A percentile compares a stretch with the other conserved stretches of the same genome.
These are phyloP conservation scores for Globisporangium ultimum DNA, from an alignment of 352 stramenopile genomes.

Conservation along the genomic window DNA sequence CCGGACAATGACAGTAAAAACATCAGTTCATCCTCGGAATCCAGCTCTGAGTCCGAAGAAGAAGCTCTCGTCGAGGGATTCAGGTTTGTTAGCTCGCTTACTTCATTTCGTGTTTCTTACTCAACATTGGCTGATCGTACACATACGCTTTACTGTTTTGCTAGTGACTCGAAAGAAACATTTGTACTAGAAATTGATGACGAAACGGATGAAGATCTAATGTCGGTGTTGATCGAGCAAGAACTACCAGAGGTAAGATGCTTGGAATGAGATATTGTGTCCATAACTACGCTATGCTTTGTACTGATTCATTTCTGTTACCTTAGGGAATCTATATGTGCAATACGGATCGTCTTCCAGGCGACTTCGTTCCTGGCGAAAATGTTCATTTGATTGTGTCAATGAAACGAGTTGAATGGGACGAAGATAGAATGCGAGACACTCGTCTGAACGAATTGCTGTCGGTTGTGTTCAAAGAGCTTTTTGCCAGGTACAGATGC, in stretches of 20 bases:
- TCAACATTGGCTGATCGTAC: neutral
- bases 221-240: constrained; percentile 89
- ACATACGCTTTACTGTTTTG: neutral
- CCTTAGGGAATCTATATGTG: constrained; percentile 79
- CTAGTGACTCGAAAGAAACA: constrained; percentile 77
- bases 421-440: constrained; percentile 85
- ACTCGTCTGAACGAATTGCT: constrained; percentile 81
- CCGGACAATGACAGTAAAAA: constrained; percentile 53
- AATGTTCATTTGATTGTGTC: constrained; percentile 86
- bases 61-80: constrained; percentile 73
- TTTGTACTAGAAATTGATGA: constrained; percentile 92
- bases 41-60: constrained; percentile 82
- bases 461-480: constrained; percentile 81
- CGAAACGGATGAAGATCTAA: constrained; percentile 90
- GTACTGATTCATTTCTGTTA: neutral
- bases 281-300: neutral
- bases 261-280: too few species aligned
- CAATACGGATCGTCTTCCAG: constrained; percentile 77
- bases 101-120: neutral
- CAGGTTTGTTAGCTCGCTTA: constrained; percentile 17
- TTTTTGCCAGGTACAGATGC: constrained; percentile 68
- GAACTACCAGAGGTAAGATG: constrained; percentile 60
- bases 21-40: constrained; percentile 70
- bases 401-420: constrained; percentile 86
- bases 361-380: constrained; percentile 59